phyloP scores from a whole-genome alignment of 176 grass and related monocot species.

The Elaeis guineensis region DNA sequence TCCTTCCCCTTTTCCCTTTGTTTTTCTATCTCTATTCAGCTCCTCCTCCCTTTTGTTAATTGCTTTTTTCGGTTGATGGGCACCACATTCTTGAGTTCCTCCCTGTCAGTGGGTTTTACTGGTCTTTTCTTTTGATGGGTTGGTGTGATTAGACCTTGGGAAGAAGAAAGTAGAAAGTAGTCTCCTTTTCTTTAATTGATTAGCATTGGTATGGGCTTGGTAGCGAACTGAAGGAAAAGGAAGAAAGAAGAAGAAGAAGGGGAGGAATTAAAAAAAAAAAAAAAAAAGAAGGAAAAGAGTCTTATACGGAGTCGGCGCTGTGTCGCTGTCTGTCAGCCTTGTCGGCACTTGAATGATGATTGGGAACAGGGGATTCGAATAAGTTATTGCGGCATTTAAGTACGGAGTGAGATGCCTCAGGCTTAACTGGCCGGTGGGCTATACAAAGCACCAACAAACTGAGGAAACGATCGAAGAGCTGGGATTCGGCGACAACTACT shows the following conservation, averaged over 20 bases:
- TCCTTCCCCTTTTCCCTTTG: not conserved
- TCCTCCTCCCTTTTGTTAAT: not conserved
- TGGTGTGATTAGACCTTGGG: not conserved
- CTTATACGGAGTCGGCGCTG: constrained; percentile 3
- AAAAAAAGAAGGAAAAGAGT: not conserved
- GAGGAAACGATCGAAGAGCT: not conserved
- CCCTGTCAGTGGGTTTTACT: not conserved
- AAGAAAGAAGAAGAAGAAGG: not conserved
- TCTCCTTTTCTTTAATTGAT: constrained; percentile 2
- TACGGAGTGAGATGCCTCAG: not conserved
- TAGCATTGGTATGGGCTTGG: constrained; percentile 3
- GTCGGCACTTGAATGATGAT: constrained; percentile 1
- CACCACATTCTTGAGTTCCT: not conserved
- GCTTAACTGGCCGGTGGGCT: not conserved
- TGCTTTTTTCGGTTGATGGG: not conserved
- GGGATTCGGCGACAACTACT: no score
- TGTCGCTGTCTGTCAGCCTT: constrained; percentile 9
- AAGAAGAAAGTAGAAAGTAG: constrained; percentile 17
- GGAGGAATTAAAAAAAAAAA: not conserved
- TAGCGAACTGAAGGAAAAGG: not conserved
- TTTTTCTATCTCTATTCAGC: not conserved
- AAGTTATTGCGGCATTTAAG: not conserved
- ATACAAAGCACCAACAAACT: not conserved
- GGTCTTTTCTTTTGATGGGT: constrained; percentile 2
- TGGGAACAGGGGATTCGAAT: not conserved